Percentiles rank a stretch among this genome's conserved stretches.
phyloP scores from a whole-genome alignment of 139 green algal species.

The Spirogloea muscicola region DNA sequence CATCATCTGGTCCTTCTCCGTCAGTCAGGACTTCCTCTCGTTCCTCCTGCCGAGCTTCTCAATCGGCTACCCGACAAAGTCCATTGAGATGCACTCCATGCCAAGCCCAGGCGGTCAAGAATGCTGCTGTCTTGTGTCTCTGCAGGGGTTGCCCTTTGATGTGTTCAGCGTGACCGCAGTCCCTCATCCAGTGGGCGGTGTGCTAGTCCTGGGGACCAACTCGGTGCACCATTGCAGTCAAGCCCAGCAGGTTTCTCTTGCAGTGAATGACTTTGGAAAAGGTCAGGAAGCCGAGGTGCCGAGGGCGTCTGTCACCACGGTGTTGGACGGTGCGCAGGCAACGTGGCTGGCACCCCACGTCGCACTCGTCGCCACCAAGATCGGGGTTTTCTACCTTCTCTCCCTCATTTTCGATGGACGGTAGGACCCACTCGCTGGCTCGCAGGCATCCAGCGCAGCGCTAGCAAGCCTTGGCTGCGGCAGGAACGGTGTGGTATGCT shows the following conservation, averaged over 20 bases:
- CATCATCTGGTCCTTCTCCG: conserved; percentile 65
- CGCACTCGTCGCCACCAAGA: conserved; percentile 59
- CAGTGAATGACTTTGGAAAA: too few relatives aligned
- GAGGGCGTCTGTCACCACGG: too few relatives aligned
- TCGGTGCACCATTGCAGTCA: conserved; percentile 76
- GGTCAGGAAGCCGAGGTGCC: too few relatives aligned
- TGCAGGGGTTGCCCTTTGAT: conserved; percentile 66
- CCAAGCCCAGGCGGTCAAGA: too few relatives aligned
- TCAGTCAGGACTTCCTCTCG: background rate
- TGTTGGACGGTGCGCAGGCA: conserved; percentile 46
- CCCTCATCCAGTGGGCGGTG: conserved; percentile 62
- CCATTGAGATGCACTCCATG: too few relatives aligned
- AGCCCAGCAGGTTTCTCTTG: too few relatives aligned
- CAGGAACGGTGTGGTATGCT: background rate
- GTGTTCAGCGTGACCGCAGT: conserved; percentile 63
- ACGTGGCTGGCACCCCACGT: conserved; percentile 37
- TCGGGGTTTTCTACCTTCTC: conserved; percentile 61
- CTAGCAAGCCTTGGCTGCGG: background rate
- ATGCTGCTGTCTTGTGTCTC: too few relatives aligned
- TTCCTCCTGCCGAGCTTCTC: conserved; percentile 2
- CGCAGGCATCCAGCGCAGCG: background rate
- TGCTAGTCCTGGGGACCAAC: conserved; percentile 72
- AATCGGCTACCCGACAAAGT: too few relatives aligned
- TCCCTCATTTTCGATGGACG: conserved; percentile 48
- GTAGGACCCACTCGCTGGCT: background rate